phyloP scores from a whole-genome alignment of 495 filamentous ascomycete genomes.

The Delitschia confertaspora region DNA sequence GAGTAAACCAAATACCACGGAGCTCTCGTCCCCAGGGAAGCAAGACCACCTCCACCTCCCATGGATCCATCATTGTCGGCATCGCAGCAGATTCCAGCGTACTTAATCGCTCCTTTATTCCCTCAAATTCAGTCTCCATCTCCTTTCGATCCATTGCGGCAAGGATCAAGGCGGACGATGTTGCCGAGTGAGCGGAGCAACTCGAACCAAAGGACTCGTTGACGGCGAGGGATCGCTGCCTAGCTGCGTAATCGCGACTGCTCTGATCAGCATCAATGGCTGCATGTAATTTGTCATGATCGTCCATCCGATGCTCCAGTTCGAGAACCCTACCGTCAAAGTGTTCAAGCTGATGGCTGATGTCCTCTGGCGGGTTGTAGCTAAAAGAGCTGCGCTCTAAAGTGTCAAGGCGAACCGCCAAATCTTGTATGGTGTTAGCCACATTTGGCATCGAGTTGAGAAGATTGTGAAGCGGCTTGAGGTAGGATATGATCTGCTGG shows the following conservation, averaged over 20 bases:
- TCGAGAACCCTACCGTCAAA: conserved; percentile 51
- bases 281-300: conserved; percentile 45
- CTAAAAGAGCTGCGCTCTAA: conserved; percentile 55
- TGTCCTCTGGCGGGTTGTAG: conserved; percentile 46
- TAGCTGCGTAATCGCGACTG: conserved; percentile 2
- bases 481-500: conserved; percentile 24
- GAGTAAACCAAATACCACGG: conserved; percentile 51
- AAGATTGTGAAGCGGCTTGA: conserved; percentile 25
- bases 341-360: conserved; percentile 50
- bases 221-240: conserved; percentile 5
- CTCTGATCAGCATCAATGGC: conserved; percentile 37
- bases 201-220: conserved; percentile 30
- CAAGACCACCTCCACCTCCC: conserved; percentile 60
- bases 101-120: conserved; percentile 47
- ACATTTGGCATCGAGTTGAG: conserved; percentile 28
- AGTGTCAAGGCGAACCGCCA: conserved; percentile 49
- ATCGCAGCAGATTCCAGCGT: conserved; percentile 46
- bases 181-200: conserved; percentile 30
- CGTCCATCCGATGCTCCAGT: conserved; percentile 51
- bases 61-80: conserved; percentile 50
- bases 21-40: conserved; percentile 53
- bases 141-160: conserved; percentile 32
- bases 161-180: conserved; percentile 30
- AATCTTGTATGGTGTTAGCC: conserved; percentile 37
- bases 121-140: conserved; percentile 38